phyloP scores from a whole-genome alignment of 2,329 filamentous ascomycete species.

The Lachnellula cervina region DNA sequence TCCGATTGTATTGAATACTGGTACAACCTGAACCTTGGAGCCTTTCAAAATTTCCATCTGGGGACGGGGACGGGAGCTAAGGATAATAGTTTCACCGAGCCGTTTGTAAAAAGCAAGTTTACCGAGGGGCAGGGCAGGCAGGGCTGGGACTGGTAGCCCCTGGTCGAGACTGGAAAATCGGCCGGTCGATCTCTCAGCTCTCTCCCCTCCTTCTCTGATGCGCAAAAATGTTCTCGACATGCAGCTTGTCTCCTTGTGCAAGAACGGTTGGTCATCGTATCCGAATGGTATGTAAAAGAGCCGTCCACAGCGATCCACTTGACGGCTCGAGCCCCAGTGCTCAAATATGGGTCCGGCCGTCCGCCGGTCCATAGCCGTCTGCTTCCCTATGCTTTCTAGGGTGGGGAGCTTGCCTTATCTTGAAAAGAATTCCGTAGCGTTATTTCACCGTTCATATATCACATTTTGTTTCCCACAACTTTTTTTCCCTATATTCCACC shows the following conservation, averaged over 20 bases:
- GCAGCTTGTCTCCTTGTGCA: no score
- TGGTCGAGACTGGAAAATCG: neutral
- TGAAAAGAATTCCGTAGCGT: neutral
- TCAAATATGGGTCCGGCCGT: neutral
- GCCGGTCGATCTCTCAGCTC: neutral
- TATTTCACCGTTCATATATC: neutral
- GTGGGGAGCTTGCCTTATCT: neutral
- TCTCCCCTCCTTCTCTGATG: neutral
- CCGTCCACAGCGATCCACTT: neutral
- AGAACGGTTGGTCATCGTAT: no score
- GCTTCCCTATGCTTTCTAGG: neutral
- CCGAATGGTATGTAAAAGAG: no score
- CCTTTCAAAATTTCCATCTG: neutral
- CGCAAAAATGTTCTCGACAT: no score
- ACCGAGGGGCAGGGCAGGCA: neutral
- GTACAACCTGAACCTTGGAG: no score
- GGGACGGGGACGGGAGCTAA: neutral
- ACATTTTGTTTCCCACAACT: neutral
- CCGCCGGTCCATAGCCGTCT: neutral
- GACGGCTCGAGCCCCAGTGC: neutral
- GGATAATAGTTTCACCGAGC: neutral
- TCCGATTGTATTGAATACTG: neutral
- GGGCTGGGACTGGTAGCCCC: no score
- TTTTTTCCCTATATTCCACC: neutral
- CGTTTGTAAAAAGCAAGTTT: neutral